phyloP scores from a whole-genome alignment of 176 grass and related monocot species.

The Aegilops speltoides region DNA sequence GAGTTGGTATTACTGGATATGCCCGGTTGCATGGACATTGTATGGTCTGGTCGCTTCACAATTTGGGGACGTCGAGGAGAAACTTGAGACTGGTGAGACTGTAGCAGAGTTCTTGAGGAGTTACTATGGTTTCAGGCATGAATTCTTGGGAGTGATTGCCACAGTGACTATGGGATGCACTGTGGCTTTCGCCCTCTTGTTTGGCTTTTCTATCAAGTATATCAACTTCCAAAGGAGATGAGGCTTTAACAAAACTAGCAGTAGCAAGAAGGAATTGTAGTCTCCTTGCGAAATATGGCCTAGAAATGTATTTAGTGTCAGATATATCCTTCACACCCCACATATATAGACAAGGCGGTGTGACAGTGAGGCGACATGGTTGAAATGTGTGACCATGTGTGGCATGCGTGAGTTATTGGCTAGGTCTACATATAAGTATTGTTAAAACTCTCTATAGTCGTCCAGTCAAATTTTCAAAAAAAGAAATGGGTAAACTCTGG shows the following conservation, averaged over 20 bases:
- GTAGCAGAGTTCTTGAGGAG: slow-evolving; percentile 23
- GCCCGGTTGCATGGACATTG: slow-evolving; percentile 36
- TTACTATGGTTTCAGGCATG: slow-evolving; percentile 34
- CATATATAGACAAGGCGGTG: neutral
- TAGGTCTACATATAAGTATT: neutral
- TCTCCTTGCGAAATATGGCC: neutral
- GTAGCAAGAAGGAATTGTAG: neutral
- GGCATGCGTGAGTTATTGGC: neutral
- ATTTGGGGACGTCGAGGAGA: slow-evolving; percentile 36
- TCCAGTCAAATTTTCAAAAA: neutral
- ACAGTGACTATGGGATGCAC: neutral
- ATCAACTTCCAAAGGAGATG: slow-evolving; percentile 41
- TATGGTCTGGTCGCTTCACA: slow-evolving; percentile 28
- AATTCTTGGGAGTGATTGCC: slow-evolving; percentile 26
- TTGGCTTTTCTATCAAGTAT: slow-evolving; percentile 28
- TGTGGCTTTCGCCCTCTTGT: slow-evolving; percentile 7
- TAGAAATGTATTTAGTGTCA: neutral
- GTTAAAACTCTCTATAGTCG: neutral
- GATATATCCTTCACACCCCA: neutral
- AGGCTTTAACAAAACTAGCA: neutral
- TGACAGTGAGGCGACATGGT: neutral
- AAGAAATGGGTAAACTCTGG: neutral
- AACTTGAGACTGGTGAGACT: slow-evolving; percentile 30
- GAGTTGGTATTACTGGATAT: slow-evolving; percentile 33
- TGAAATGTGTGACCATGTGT: neutral